Conservation (phyloP, 164 flowering plant genomes). For the Kingdonia uniflora region DNA sequence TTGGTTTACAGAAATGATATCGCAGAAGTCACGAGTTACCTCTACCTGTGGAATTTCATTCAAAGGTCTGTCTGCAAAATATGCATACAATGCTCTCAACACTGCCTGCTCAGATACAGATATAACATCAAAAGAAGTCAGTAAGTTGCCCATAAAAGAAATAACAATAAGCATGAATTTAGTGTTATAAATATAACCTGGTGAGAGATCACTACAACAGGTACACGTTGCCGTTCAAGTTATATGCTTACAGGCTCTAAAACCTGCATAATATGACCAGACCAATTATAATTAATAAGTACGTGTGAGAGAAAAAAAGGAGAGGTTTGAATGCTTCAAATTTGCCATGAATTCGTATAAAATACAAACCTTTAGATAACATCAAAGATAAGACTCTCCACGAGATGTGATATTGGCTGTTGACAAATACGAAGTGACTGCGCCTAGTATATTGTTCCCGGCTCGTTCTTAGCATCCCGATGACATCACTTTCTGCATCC, state of each 20-base stretch:
- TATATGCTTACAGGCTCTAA: constrained; percentile 96
- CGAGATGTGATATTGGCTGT: too few species aligned
- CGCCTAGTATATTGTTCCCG: too few species aligned
- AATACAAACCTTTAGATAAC: constrained; percentile 84
- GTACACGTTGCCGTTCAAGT: constrained; percentile 94
- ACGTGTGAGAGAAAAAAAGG: too few species aligned
- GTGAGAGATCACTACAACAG: constrained; percentile 93
- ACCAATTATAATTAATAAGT: neutral
- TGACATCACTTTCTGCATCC: too few species aligned
- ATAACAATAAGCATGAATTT: neutral
- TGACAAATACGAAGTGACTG: too few species aligned
- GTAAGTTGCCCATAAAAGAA: neutral
- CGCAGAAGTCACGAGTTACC: too few species aligned
- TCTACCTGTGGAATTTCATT: constrained; percentile 94
- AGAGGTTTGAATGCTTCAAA: too few species aligned
- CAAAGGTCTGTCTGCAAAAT: constrained; percentile 95
- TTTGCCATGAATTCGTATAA: too few species aligned
- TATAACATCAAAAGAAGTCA: neutral
- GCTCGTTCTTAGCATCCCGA: too few species aligned
- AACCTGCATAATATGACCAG: constrained; percentile 35
- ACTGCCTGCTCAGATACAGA: constrained; percentile 53
- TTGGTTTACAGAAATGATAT: too few species aligned
- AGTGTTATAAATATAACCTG: too few species aligned
- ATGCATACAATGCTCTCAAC: constrained; percentile 91
- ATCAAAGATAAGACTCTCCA: constrained; percentile 96